These are phyloP conservation scores for Pseudogymnoascus sp. DNA, from an alignment of 2,329 filamentous ascomycete species.

Conservation along the genomic window DNA sequence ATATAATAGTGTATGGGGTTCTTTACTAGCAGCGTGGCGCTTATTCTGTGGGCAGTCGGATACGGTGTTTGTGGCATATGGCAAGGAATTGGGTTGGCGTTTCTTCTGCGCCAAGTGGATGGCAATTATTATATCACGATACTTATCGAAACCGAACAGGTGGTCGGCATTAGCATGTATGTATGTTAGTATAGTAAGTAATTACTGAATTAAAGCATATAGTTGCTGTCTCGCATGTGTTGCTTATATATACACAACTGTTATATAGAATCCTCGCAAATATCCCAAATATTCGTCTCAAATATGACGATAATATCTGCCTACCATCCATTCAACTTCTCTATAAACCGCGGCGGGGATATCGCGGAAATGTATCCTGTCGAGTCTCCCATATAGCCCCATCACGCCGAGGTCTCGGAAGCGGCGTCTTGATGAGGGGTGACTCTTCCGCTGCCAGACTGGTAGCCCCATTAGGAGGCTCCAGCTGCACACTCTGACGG, in stretches of 20 bases:
- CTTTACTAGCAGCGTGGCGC: conserved; percentile 6
- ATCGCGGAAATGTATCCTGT: not conserved
- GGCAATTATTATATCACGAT: conserved; percentile 5
- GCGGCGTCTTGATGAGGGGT: not conserved
- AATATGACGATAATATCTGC: not conserved
- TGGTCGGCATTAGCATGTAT: not conserved
- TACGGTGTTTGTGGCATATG: conserved; percentile 8
- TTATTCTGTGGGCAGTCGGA: conserved; percentile 9
- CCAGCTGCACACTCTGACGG: not conserved
- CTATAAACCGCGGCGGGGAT: not conserved
- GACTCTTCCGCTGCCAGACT: not conserved
- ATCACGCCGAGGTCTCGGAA: not conserved
- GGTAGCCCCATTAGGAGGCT: not conserved
- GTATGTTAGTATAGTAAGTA: conserved; percentile 5
- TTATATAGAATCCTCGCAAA: not conserved
- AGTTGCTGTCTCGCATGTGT: not conserved
- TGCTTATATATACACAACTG: not conserved
- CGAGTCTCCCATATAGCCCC: not conserved
- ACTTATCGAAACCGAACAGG: not conserved
- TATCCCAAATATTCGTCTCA: not conserved
- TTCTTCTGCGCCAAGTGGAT: not conserved
- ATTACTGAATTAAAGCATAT: conserved; percentile 7
- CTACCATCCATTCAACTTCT: not conserved
- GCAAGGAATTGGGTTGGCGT: not conserved
- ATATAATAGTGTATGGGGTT: conserved; percentile 1